Base-by-base conservation (phyloP, 805 yeast genomes). In the Monosporozyma yasuniensis region DNA sequence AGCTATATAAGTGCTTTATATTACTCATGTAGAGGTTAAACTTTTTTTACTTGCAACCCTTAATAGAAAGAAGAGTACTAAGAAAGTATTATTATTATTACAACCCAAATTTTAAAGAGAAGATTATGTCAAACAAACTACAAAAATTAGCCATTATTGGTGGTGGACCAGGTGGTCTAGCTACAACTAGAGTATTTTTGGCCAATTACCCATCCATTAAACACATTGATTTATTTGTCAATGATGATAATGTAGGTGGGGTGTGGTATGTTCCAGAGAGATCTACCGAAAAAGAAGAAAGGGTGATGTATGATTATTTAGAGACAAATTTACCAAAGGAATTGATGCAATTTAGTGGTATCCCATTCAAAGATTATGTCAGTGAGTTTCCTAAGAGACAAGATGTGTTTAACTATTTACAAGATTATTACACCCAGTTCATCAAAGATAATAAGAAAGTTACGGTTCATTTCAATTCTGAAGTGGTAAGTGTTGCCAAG, bases 161-260 rank as follows among this genome's bases (percentile, higher is more conserved):
- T 2, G 89, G 79, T 2, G 95, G 95, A 0, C 90, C 93, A 0
- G 74, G 79, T 42, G 95, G 91, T 0, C 66, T 83, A 19, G 87
- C 82, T 0, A 69, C 77, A 3, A 80, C 86, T 0, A 78, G 81
- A 51, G 87, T 89, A 0, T 69, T 87, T 10, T 54, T 76, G 7
- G 74, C 71, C 9, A 89, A 82, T 55, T 69, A 70, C 18, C 58
- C 64, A 1, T 61, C 67, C 3, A 75, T 76, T 54, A 67, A 72
- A 43, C 32, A 34, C 8, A 71, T 86, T 45, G 77, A 75, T 23
- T 71, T 84, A 4, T 84, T 74, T 59, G 95, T 86, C 54, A 70
- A 76, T 44, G 73, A 84, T 53, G 55, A 68, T 7, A 63, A 65
- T n/a, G 61, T 76, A n/a, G 96, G 95, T 12, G 96, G 96, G 0